These are phyloP conservation scores for Drechslerella dactyloides DNA, from an alignment of 2,329 filamentous ascomycete genomes.

Conservation along the genomic window DNA sequence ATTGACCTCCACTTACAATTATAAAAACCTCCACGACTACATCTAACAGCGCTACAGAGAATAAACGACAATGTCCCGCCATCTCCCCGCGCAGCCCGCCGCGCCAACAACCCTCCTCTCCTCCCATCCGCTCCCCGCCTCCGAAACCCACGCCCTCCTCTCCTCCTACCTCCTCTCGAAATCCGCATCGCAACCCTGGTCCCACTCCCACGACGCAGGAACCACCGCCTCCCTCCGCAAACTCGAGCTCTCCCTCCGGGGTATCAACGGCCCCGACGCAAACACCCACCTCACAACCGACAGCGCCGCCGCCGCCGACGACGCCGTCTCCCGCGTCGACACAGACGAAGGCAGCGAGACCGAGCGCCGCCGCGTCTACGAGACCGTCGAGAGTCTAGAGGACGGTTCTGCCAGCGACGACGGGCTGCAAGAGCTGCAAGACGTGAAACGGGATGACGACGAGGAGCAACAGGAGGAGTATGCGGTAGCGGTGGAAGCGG, in stretches of 20 bases:
- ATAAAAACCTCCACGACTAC: too few relatives aligned
- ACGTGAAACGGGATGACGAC: constrained; percentile 16
- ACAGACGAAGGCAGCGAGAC: constrained; percentile 40
- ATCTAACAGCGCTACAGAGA: neutral
- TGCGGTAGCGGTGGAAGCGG: constrained; percentile 6
- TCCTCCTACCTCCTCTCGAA: constrained; percentile 43
- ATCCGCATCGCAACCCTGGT: constrained; percentile 41
- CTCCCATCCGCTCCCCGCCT: constrained; percentile 8
- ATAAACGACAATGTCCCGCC: constrained; percentile 27
- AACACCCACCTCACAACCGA: constrained; percentile 23
- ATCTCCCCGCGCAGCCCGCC: constrained; percentile 11
- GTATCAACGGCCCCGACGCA: constrained; percentile 33
- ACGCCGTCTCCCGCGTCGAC: constrained; percentile 24
- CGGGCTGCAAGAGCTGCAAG: constrained; percentile 25
- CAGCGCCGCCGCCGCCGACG: neutral
- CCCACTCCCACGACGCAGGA: constrained; percentile 45
- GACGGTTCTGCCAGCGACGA: constrained; percentile 36
- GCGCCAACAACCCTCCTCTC: constrained; percentile 30
- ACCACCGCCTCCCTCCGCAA: constrained; percentile 43
- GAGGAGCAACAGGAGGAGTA: constrained; percentile 8
- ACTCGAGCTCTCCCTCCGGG: constrained; percentile 47
- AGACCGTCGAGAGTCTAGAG: constrained; percentile 44
- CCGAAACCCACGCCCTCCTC: constrained; percentile 42
- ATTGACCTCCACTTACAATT: too few relatives aligned
- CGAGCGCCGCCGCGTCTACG: constrained; percentile 46